phyloP scores from a whole-genome alignment of 192 early-diverging fungal genomes.

The Rhizophlyctis rosea region DNA sequence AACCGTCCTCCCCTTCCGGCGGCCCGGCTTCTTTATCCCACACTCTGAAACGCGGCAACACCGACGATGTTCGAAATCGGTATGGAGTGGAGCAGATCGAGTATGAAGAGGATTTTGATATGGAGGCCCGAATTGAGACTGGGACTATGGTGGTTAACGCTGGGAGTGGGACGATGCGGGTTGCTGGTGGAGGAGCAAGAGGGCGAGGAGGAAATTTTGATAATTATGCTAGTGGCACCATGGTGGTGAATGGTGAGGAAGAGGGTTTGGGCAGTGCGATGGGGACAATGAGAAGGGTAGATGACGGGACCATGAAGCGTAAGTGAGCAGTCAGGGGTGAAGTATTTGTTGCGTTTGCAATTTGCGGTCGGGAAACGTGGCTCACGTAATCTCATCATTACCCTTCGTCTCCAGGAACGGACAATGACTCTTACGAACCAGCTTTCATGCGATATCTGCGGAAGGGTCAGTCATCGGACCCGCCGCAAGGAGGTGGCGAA shows the following conservation, averaged over 20 bases:
- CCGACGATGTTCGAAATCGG: conserved; percentile 5
- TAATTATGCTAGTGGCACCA: conserved; percentile 12
- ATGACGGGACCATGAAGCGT: too few relatives aligned
- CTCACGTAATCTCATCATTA: not conserved
- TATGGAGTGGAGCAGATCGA: not conserved
- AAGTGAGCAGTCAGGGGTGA: not conserved
- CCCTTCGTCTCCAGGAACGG: not conserved
- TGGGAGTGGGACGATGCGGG: conserved; percentile 6
- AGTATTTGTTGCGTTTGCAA: not conserved
- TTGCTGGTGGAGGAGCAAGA: not conserved
- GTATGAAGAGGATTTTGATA: not conserved
- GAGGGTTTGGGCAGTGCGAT: not conserved
- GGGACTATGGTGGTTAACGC: conserved; percentile 10
- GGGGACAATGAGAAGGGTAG: not conserved
- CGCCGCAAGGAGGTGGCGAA: too few relatives aligned
- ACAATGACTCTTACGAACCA: conserved; percentile 23
- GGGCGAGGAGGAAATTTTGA: not conserved
- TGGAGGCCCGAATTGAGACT: not conserved
- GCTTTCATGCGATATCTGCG: conserved; percentile 30
- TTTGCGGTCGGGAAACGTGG: conserved; percentile 2
- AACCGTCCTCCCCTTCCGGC: too few relatives aligned
- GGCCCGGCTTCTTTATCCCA: too few relatives aligned
- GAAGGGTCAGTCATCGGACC: not conserved
- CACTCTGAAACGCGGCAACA: not conserved
- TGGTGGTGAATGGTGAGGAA: conserved; percentile 15